Percentiles rank a stretch among this genome's conserved stretches.
Conservation (phyloP, 441 rosid genomes). For the Capsella rubella region DNA sequence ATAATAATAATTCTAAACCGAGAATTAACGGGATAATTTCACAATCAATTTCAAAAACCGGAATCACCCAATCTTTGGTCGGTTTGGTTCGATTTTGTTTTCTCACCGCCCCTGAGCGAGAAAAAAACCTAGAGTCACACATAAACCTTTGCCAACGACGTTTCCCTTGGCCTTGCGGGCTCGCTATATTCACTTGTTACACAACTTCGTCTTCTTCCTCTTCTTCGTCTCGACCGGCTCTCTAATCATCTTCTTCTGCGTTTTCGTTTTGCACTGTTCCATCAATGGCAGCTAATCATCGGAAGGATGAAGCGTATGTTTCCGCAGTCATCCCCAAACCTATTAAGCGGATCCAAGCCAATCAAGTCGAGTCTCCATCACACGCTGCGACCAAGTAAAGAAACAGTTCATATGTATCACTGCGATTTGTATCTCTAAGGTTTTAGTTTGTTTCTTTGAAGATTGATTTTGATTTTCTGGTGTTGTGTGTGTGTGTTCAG, state of each 20-base stretch:
- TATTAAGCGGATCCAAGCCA: slow-evolving; percentile 65
- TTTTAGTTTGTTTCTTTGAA: background rate
- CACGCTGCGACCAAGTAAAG: slow-evolving; percentile 77
- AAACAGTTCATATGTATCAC: background rate
- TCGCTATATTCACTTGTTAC: slow-evolving; percentile 38
- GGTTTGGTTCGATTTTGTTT: slow-evolving; percentile 24
- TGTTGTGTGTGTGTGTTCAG: slow-evolving; percentile 40
- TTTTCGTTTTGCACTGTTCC: slow-evolving; percentile 39
- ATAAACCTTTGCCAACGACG: slow-evolving; percentile 29
- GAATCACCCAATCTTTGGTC: background rate
- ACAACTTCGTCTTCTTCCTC: background rate
- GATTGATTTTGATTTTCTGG: background rate
- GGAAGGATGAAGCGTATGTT: slow-evolving; percentile 75
- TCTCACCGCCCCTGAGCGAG: background rate
- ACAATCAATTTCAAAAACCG: background rate
- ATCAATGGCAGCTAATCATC: slow-evolving; percentile 54
- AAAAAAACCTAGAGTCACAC: slow-evolving; percentile 31
- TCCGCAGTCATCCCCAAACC: slow-evolving; percentile 69
- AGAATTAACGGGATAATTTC: background rate
- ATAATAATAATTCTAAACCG: background rate
- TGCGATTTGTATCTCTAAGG: background rate
- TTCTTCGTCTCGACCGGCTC: slow-evolving; percentile 14
- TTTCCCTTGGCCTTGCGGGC: slow-evolving; percentile 43
- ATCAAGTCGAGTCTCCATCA: slow-evolving; percentile 66
- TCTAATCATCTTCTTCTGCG: slow-evolving; percentile 4